A percentile compares a stretch with the other conserved stretches of the same genome.
These are phyloP conservation scores for Paulownia fortunei DNA, from an alignment of 257 asterid genomes.

Conservation along the genomic window DNA sequence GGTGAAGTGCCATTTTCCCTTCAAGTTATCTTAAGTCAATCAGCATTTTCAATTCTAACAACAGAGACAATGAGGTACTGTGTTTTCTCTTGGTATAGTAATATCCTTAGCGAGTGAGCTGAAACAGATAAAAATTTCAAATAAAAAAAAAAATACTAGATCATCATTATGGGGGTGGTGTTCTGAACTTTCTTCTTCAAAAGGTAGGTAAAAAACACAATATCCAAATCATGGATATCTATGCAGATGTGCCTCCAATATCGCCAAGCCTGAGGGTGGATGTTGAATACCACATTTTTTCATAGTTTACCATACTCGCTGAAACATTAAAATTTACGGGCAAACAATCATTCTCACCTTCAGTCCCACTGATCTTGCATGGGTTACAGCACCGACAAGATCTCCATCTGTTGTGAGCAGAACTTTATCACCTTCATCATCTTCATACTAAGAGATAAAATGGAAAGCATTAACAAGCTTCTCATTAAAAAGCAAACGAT, in stretches of 20 bases:
- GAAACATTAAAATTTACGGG: neutral
- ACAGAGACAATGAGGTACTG: neutral
- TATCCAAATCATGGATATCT: conserved; percentile 5
- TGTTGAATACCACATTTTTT: neutral
- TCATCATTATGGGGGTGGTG: neutral
- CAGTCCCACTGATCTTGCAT: conserved; percentile 67
- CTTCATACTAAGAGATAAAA: conserved; percentile 69
- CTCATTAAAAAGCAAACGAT: neutral
- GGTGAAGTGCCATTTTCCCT: too few relatives aligned
- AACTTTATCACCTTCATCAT: conserved; percentile 95
- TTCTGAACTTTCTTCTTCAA: neutral
- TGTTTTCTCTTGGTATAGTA: neutral
- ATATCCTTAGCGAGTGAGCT: neutral
- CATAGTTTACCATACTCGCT: neutral
- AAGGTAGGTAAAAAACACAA: neutral
- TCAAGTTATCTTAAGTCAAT: conserved; percentile 1
- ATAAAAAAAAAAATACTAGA: neutral
- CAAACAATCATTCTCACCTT: conserved; percentile 56
- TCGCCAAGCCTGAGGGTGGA: conserved; percentile 1
- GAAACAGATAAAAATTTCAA: neutral
- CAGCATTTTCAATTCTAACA: neutral
- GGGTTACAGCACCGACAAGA: conserved; percentile 78
- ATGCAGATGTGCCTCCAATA: neutral
- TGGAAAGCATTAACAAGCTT: conserved; percentile 27
- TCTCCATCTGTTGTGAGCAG: conserved; percentile 81